Base-by-base conservation (phyloP, 495 filamentous ascomycete species). In the Coniosporium apollinis region DNA sequence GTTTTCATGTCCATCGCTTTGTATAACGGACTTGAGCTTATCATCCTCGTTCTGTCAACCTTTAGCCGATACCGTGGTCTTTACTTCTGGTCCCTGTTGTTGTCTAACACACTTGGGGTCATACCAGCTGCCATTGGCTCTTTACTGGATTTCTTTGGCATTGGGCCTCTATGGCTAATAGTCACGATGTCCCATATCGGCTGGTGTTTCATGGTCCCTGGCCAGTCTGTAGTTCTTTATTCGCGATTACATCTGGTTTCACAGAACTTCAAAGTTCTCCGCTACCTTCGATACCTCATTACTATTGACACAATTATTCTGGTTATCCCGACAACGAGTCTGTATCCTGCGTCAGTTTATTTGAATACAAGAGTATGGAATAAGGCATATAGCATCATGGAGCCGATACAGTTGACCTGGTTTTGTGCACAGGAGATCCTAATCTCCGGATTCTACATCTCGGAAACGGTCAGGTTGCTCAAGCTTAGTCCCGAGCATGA, bases 391-490 rank as follows among this genome's bases (percentile, higher is more conserved):
- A 61, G 65, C 17, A 53, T 69, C 31, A 64, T 68, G 52, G 71
- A 73, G 41, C 68, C 64, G 35, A 54, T 69, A 18, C 65, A 74
- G 46, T 52, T 74, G 48, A 64, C 62, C 1, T 63, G 59, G 1
- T 71, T 76, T 47, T 66, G 24, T 13, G 13, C 13, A 8, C 71
- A 77, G 45, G 72, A 77, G 39, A 48, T 59, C 19, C 51, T 69
- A 10, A 59, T 77, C 19, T 74, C 71, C 0, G 64, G 57, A 6
- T 41, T 76, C 1, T 77, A 75, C 42, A 59, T 76, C 2, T 62
- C 59, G 48, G 66, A 67, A 36, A 69, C 66, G 7, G 56, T 57
- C 16, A 63, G 54, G 33, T 44, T 72, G 5, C 60, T 74, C 1
- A 59, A 62, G 18, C 55, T 64, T 15, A 54, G 64, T 4, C 58